Percentiles rank a stretch among this genome's conserved stretches.
These are phyloP conservation scores for Ophiostoma sp. DNA, from an alignment of 2,329 filamentous ascomycete species.

Conservation along the genomic window DNA sequence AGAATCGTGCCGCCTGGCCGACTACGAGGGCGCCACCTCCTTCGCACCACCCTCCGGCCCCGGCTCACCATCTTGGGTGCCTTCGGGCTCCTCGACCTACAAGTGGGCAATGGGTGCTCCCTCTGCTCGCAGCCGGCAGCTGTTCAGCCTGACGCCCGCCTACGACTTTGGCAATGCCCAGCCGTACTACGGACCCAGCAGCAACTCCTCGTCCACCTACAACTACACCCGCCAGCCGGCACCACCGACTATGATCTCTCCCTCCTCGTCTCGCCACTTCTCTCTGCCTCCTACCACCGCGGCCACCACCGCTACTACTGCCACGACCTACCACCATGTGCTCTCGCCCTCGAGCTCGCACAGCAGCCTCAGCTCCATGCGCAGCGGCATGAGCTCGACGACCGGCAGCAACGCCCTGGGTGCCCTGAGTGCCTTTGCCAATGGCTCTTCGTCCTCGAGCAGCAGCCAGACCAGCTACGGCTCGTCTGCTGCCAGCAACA, in stretches of 20 bases:
- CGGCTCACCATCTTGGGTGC: constrained; percentile 55
- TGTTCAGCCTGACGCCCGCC: constrained; percentile 70
- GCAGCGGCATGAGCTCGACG: constrained; percentile 45
- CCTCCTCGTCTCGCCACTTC: constrained; percentile 10
- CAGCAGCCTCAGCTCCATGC: constrained; percentile 78
- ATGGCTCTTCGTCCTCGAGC: not conserved
- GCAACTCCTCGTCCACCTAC: constrained; percentile 38
- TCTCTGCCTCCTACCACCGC: constrained; percentile 23
- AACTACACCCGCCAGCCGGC: constrained; percentile 34
- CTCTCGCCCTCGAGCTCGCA: constrained; percentile 76
- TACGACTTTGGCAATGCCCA: constrained; percentile 71
- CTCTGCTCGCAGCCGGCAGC: constrained; percentile 39
- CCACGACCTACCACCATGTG: constrained; percentile 43
- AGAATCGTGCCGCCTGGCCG: constrained; percentile 83
- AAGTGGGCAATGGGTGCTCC: constrained; percentile 46
- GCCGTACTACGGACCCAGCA: constrained; percentile 45
- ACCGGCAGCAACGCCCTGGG: constrained; percentile 21
- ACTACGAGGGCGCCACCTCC: constrained; percentile 73
- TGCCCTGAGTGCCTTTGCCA: constrained; percentile 28
- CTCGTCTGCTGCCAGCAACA: constrained; percentile 48
- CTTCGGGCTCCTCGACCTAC: constrained; percentile 46
- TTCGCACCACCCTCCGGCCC: constrained; percentile 55
- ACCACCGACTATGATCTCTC: constrained; percentile 26
- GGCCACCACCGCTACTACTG: constrained; percentile 25
- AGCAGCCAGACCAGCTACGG: constrained; percentile 21